Evolutionary conservation across 139 green algal genomes (phyloP), one percentile per base, ranked within the genome.

Genomic region (Picochlorum sp.): DNA sequence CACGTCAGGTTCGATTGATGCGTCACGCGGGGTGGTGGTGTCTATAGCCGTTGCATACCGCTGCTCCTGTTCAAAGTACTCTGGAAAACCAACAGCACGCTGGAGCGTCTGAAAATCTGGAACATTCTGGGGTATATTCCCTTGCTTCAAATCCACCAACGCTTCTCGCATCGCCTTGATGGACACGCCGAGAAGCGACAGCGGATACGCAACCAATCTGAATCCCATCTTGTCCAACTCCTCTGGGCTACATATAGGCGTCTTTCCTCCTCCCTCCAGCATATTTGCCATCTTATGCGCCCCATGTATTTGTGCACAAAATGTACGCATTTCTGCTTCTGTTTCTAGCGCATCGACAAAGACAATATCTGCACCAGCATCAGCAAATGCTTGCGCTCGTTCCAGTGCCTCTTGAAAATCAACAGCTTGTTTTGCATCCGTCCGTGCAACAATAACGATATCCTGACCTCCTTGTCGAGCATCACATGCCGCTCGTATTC

Each of bases 341-440:
- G 63, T 83, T 60, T 80, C 81, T 62, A 98, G 75, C 8, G 92
- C 92, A 57, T 98, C 92, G 34, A 98, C 88, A 74, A 98, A 98
- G 4, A 98, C 62, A 15, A 95, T 77, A 73, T 98, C 92, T 0
- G 91, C 91, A 4, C 92, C 92, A 10, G 80, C 88, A 38, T 94
- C 90, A 2, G 85, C 89, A 79, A 96, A 98, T 7, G 90, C 90
- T 15, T 62, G 59, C 21, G 65, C 82, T 9, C 90, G 68, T 78
- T 73, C 88, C 54, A 97, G 73, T 11, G 90, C 90, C 67, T 95
- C 88, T 14, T 79, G 47, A 58, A 88, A 49, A 21, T 37, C 71
- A 31, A 67, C 55, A 10, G 81, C 80, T 68, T 92, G 85, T 8
- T 88, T 77, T 0, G 88, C 81, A 58, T 97, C 88, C 4, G 82